Conservation (phyloP, 176 grass and related monocot genomes). For the Oryza brachyantha region DNA sequence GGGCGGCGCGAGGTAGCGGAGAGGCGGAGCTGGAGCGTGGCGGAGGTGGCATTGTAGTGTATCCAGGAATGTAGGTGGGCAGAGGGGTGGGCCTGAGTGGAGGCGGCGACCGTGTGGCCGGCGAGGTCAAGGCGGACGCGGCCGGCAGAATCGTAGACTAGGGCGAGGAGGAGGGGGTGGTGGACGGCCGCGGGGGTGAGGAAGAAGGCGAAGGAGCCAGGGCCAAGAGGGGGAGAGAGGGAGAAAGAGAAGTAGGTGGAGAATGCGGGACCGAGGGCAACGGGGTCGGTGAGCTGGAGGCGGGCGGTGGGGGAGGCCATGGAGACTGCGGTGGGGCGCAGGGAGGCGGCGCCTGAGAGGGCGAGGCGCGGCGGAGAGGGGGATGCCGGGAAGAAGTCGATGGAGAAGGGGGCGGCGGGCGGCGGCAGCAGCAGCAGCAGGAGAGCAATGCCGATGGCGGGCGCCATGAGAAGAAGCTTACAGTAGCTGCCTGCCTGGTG, state of each 20-base stretch:
- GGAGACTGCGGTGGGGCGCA: conserved; percentile 30
- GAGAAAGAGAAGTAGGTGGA: conserved; percentile 87
- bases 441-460: neutral
- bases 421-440: neutral
- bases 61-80: conserved; percentile 60
- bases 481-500: too few relatives aligned
- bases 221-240: conserved; percentile 17
- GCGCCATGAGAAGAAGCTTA: neutral
- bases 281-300: conserved; percentile 41
- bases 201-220: conserved; percentile 55
- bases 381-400: conserved; percentile 54
- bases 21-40: conserved; percentile 50
- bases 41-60: conserved; percentile 54
- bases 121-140: conserved; percentile 40
- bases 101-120: conserved; percentile 20
- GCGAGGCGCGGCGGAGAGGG: conserved; percentile 40
- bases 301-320: conserved; percentile 40
- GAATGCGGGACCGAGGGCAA: conserved; percentile 35
- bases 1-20: conserved; percentile 40
- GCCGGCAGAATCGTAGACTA: conserved; percentile 24
- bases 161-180: conserved; percentile 29
- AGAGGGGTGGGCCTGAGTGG: neutral
- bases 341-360: conserved; percentile 48
- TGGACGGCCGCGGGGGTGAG: conserved; percentile 23
- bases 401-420: conserved; percentile 41